Base-by-base conservation (phyloP, 352 stramenopile genomes). In the Hyaloperonospora arabidopsidis region DNA sequence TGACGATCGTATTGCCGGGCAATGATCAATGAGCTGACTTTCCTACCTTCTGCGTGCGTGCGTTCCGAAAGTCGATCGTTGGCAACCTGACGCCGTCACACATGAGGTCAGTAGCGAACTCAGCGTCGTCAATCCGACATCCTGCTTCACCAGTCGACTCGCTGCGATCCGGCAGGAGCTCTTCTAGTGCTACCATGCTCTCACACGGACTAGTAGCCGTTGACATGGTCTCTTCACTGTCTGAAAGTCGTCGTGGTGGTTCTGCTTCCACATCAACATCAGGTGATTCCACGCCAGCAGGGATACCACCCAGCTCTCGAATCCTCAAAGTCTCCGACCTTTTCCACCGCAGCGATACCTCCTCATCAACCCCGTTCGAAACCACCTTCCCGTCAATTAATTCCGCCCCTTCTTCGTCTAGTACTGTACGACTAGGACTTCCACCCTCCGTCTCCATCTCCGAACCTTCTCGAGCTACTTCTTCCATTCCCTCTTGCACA, bases 1-100 rank as follows among this genome's bases (percentile, higher is more conserved):
- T 10, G 8, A 32, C 8, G 25, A 32, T 32, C 4, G 25, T 32
- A 32, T 4, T 32, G 25, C 25, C 25, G 25, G 8, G 25, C 25
- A 32, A 47, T n/a, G 13, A 17, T 28, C 13, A 5, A 29, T 28
- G 17, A 46, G 40, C 40, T 11, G 8, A n/a, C 8, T 28, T 11
- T 38, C 55, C 29, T 63, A 86, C 80, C 68, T 91, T 91, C 59
- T 91, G 81, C 1, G 81, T 89, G 64, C 79, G 67, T 0, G 78
- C 70, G 50, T 78, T 88, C 53, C 77, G 74, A 48, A 89, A 84
- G 38, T 91, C 70, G 11, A 89, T 72, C 0, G 50, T 67, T 4
- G 69, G 72, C 36, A 76, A 57, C 53, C 70, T 75, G 14, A 60
- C 65, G 40, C 72, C 75, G 64, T 59, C 85, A 50, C 66, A 75